These are phyloP conservation scores for Penicillium sp. DNA, from an alignment of 2,329 filamentous ascomycete species.

Conservation along the genomic window DNA sequence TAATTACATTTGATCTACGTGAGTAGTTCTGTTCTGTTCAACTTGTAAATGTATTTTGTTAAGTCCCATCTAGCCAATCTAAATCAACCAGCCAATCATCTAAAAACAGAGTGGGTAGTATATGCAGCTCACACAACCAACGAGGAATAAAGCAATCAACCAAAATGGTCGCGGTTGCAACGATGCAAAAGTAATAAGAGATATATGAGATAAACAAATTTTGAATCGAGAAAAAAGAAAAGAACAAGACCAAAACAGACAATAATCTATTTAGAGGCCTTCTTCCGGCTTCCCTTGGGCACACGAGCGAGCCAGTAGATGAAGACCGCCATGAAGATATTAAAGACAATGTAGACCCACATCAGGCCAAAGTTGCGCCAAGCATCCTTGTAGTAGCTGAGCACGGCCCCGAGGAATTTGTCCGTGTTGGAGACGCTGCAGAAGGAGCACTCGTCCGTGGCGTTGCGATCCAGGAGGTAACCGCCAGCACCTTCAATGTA, in stretches of 20 bases:
- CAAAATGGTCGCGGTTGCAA: too few relatives aligned
- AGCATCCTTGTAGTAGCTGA: conserved; percentile 43
- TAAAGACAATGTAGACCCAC: conserved; percentile 62
- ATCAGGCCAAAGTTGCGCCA: conserved; percentile 68
- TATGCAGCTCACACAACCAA: too few relatives aligned
- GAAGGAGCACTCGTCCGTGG: conserved; percentile 47
- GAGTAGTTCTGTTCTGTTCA: too few relatives aligned
- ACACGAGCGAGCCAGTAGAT: conserved; percentile 61
- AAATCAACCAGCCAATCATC: too few relatives aligned
- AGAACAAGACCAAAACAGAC: not conserved
- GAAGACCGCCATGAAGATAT: conserved; percentile 53
- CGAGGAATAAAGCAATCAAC: too few relatives aligned
- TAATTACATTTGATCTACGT: too few relatives aligned
- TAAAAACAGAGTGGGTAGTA: too few relatives aligned
- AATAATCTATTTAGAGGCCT: conserved; percentile 3
- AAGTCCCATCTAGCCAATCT: too few relatives aligned
- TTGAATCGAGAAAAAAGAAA: not conserved
- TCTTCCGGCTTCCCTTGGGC: conserved; percentile 33
- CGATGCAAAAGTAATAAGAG: not conserved
- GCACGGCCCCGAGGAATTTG: conserved; percentile 42
- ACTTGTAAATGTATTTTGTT: too few relatives aligned
- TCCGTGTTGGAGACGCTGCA: conserved; percentile 46
- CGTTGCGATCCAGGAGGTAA: conserved; percentile 40
- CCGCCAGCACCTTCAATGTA: conserved; percentile 40
- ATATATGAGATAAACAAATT: not conserved